These are phyloP conservation scores for Aspergillus asperescens DNA, from an alignment of 495 filamentous ascomycete genomes.

Conservation along the genomic window DNA sequence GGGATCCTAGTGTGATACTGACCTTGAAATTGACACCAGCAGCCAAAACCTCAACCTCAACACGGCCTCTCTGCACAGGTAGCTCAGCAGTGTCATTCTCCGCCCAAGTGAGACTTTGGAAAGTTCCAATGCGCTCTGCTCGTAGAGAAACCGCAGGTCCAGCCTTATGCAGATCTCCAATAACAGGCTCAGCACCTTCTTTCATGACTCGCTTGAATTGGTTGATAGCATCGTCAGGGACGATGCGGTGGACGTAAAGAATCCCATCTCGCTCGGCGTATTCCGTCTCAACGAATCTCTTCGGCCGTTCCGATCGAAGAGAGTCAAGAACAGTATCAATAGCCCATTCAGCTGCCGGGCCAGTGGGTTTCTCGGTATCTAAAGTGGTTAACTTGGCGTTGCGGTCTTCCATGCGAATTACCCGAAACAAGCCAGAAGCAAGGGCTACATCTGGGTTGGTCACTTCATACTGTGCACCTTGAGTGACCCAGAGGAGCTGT, in stretches of 20 bases:
- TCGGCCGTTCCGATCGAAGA: not conserved
- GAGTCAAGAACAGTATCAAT: constrained; percentile 9
- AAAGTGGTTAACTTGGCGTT: constrained; percentile 24
- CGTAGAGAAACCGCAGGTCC: not conserved
- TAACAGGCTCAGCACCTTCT: not conserved
- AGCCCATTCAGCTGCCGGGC: not conserved
- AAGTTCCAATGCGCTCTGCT: not conserved
- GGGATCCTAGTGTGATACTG: no score
- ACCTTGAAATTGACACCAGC: constrained; percentile 33
- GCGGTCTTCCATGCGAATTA: constrained; percentile 25
- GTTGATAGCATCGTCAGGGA: constrained; percentile 15
- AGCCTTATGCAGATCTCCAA: not conserved
- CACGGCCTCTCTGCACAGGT: constrained; percentile 9
- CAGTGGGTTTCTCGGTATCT: constrained; percentile 27
- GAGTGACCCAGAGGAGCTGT: constrained; percentile 30
- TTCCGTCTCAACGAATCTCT: no score
- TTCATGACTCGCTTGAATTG: no score
- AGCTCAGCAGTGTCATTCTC: constrained; percentile 15
- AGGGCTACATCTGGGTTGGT: constrained; percentile 28
- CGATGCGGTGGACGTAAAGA: constrained; percentile 24
- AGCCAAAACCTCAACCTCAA: constrained; percentile 29
- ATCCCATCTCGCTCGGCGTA: constrained; percentile 28
- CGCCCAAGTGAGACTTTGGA: not conserved
- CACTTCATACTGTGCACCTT: constrained; percentile 24
- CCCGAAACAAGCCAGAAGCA: constrained; percentile 25